phyloP scores from a whole-genome alignment of 345 rosid genomes.

The Eucalyptus curtisii region DNA sequence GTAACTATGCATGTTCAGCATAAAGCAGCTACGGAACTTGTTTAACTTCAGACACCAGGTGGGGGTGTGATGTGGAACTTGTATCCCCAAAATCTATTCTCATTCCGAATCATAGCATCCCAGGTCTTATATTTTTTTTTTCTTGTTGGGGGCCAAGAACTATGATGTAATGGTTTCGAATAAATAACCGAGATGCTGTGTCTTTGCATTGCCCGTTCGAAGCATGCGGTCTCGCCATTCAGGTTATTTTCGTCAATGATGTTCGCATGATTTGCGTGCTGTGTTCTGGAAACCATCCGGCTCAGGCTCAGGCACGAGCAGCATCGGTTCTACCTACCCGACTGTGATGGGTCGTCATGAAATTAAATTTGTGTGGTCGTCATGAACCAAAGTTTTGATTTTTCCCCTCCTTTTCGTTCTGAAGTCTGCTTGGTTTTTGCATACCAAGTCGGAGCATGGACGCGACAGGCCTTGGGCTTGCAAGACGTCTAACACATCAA shows the following conservation, averaged over 20 bases:
- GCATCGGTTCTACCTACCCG: neutral
- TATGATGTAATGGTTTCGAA: neutral
- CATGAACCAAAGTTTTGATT: neutral
- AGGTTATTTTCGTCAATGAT: neutral
- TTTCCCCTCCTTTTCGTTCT: neutral
- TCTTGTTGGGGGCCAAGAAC: neutral
- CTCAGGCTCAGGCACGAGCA: neutral
- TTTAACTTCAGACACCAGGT: neutral
- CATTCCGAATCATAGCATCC: neutral
- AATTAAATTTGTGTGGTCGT: neutral
- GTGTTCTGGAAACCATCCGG: neutral
- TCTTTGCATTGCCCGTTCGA: neutral
- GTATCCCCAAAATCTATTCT: neutral
- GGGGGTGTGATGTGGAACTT: neutral
- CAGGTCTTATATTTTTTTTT: neutral
- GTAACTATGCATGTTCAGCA: neutral
- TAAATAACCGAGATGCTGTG: neutral
- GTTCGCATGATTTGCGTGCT: neutral
- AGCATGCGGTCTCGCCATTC: neutral
- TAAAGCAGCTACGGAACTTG: neutral
- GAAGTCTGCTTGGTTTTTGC: neutral
- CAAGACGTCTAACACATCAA: neutral
- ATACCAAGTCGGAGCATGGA: neutral
- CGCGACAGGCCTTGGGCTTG: neutral
- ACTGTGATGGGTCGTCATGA: neutral